Percentiles rank a stretch among this genome's conserved stretches.
These are phyloP conservation scores for Lolium multiflorum DNA, from an alignment of 176 grass and related monocot genomes.

Conservation along the genomic window DNA sequence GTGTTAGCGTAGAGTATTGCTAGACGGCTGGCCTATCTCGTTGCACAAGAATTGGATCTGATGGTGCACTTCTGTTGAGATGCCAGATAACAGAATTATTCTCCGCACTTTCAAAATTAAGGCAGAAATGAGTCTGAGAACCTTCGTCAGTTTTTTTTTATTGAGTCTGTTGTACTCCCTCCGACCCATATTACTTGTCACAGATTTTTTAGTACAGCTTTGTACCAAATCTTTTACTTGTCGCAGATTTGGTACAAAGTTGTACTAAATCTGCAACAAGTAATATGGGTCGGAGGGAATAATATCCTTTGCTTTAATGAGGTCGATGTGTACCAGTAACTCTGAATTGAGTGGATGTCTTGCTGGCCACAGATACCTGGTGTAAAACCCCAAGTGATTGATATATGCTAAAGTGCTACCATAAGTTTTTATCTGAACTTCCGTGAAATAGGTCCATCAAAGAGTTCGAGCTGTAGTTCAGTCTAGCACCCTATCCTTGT, in stretches of 20 bases:
- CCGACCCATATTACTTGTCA: too few species aligned
- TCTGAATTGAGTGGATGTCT: slow-evolving; percentile 1
- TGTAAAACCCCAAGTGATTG: too few species aligned
- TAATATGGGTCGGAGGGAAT: too few species aligned
- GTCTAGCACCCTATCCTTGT: background rate
- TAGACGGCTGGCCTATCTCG: slow-evolving; percentile 9
- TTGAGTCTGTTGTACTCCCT: too few species aligned
- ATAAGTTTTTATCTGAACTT: background rate
- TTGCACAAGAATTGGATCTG: background rate
- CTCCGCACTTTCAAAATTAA: background rate
- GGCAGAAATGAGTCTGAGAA: background rate
- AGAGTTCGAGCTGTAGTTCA: background rate
- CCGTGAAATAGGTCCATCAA: background rate
- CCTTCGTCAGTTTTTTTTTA: background rate
- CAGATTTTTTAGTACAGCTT: too few species aligned
- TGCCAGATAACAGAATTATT: background rate
- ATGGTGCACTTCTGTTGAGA: background rate
- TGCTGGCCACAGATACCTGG: background rate
- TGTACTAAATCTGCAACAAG: too few species aligned
- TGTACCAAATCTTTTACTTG: too few species aligned
- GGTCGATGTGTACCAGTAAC: background rate
- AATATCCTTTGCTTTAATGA: slow-evolving; percentile 12
- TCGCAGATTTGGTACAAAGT: too few species aligned
- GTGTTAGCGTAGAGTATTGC: slow-evolving; percentile 25
- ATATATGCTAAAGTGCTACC: background rate